phyloP scores from a whole-genome alignment of 768 basidiomycete species.

The Phlebiopsis flavidoalba region DNA sequence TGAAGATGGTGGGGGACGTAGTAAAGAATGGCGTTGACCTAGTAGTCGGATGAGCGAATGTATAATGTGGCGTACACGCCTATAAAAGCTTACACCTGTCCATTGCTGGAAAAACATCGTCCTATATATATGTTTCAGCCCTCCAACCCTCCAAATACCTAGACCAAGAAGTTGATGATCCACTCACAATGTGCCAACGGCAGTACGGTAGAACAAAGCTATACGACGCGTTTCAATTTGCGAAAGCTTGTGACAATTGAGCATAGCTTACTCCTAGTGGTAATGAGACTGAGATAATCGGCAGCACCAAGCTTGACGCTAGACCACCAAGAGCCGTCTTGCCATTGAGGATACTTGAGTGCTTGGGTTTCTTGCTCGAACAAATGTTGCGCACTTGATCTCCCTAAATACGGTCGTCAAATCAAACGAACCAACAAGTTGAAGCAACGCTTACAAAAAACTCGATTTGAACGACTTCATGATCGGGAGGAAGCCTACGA shows the following conservation, averaged over 20 bases:
- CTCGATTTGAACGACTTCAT: constrained; percentile 67
- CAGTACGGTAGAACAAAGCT: constrained; percentile 60
- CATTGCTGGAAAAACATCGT: constrained; percentile 84
- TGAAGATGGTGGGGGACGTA: constrained; percentile 73
- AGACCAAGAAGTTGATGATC: constrained; percentile 14
- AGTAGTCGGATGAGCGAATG: no score
- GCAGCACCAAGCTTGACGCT: constrained; percentile 57
- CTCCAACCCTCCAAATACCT: background rate
- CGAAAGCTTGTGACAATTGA: no score
- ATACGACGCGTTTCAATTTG: background rate
- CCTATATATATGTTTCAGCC: constrained; percentile 20
- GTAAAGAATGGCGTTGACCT: constrained; percentile 65
- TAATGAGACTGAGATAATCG: constrained; percentile 59
- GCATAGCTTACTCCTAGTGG: constrained; percentile 34
- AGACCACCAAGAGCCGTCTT: constrained; percentile 53
- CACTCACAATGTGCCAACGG: constrained; percentile 45
- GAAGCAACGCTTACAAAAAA: constrained; percentile 50
- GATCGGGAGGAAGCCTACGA: constrained; percentile 48
- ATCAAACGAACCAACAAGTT: background rate
- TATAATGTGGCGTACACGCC: background rate
- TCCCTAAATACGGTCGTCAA: constrained; percentile 35
- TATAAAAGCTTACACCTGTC: constrained; percentile 43
- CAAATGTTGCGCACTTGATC: constrained; percentile 67
- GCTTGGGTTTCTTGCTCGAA: constrained; percentile 65
- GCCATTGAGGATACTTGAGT: constrained; percentile 54